Evolutionary conservation across 495 filamentous ascomycete genomes (phyloP).

Genomic region (Neurospora sp.): DNA sequence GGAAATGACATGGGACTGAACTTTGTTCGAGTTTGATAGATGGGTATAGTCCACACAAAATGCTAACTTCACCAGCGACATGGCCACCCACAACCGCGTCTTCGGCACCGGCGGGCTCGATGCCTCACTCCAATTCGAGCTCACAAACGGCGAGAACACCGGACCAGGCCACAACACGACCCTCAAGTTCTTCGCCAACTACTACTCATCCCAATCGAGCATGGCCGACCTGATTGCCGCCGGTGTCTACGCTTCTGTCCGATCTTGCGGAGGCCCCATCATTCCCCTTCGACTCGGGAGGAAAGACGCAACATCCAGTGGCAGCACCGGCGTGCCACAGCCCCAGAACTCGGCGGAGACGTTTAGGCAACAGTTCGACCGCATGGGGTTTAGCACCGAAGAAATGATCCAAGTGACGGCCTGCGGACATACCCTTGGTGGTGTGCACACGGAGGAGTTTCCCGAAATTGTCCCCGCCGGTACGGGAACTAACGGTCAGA

Average conservation of each 20-base stretch:
- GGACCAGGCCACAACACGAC: slow-evolving; percentile 49
- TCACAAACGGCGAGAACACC: slow-evolving; percentile 45
- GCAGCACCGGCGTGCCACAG: slow-evolving; percentile 45
- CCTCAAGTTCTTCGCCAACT: slow-evolving; percentile 43
- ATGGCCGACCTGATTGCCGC: slow-evolving; percentile 51
- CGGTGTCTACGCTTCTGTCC: slow-evolving; percentile 46
- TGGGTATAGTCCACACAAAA: background rate
- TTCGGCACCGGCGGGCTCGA: slow-evolving; percentile 46
- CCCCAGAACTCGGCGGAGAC: slow-evolving; percentile 43
- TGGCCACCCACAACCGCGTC: slow-evolving; percentile 43
- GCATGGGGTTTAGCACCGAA: slow-evolving; percentile 45
- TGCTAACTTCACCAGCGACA: slow-evolving; percentile 31
- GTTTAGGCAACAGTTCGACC: slow-evolving; percentile 44
- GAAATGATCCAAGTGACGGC: slow-evolving; percentile 54
- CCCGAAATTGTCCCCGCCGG: slow-evolving; percentile 41
- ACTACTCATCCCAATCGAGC: slow-evolving; percentile 39
- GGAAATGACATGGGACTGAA: background rate
- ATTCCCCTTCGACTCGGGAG: slow-evolving; percentile 46
- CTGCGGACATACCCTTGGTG: slow-evolving; percentile 53
- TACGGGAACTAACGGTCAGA: slow-evolving; percentile 36
- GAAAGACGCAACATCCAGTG: slow-evolving; percentile 41
- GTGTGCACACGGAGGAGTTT: slow-evolving; percentile 48
- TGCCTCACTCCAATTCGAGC: slow-evolving; percentile 50
- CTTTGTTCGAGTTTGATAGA: background rate
- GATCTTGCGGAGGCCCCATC: slow-evolving; percentile 48